phyloP scores from a whole-genome alignment of 805 yeast species.

The Candida michaelii region DNA sequence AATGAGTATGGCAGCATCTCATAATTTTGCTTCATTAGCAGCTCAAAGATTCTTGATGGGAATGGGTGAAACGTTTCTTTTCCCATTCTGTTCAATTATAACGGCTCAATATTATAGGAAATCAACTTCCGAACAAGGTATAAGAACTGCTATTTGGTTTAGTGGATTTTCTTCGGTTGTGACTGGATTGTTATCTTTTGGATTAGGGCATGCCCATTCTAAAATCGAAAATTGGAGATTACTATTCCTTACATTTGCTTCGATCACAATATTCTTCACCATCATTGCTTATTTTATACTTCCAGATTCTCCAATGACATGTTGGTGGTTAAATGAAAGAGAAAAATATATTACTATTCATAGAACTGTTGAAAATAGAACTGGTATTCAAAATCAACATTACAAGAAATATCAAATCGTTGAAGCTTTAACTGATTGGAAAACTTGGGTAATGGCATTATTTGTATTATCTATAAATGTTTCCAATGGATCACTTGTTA shows the following conservation, averaged over 20 bases:
- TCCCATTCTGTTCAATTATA: constrained; percentile 35
- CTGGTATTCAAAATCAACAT: constrained; percentile 39
- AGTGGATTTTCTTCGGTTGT: constrained; percentile 54
- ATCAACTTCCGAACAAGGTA: constrained; percentile 18
- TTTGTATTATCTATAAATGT: constrained; percentile 28
- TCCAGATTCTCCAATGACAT: constrained; percentile 32
- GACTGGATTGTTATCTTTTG: constrained; percentile 37
- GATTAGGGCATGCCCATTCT: constrained; percentile 33
- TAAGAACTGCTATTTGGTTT: constrained; percentile 27
- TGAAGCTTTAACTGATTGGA: constrained; percentile 35
- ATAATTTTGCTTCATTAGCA: constrained; percentile 37
- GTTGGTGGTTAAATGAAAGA: constrained; percentile 36
- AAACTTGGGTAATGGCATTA: constrained; percentile 35
- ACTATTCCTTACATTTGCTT: constrained; percentile 58
- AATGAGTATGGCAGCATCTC: constrained; percentile 49
- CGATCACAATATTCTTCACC: constrained; percentile 54
- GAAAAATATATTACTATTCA: constrained; percentile 36
- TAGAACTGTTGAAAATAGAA: constrained; percentile 32
- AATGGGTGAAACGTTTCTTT: constrained; percentile 27
- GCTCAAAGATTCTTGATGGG: constrained; percentile 24
- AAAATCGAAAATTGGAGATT: constrained; percentile 58
- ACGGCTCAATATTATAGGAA: constrained; percentile 25
- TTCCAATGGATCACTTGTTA: constrained; percentile 38
- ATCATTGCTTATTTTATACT: constrained; percentile 45
- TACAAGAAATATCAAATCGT: constrained; percentile 37